Evolutionary conservation across 306 rosid genomes (phyloP), one percentile per base, ranked within the genome.

Genomic region (Herpetospermum pedunculosum): DNA sequence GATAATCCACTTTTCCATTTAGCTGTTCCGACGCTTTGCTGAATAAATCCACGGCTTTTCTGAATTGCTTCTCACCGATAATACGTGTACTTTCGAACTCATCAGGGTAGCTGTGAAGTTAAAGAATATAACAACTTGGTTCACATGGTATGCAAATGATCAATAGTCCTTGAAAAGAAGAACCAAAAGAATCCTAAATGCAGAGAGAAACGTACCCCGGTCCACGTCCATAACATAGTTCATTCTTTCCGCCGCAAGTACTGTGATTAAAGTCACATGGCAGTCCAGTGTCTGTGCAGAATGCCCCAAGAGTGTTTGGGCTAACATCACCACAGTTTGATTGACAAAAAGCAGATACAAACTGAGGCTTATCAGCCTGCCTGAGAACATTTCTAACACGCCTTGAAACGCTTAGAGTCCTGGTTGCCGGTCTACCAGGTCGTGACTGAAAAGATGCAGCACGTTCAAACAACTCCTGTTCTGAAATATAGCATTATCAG

Each of bases 211-310:
- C 59, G 73, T 92, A 92, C 98, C 98, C 95, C 0, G 98, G 98
- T 82, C 98, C 98, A 75, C 79, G 87, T 64, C 98, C 81, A 79
- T 92, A 92, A 84, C 98, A 92, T 63, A 85, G 69, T 76, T 92
- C 89, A 57, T 92, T 92, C 84, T 85, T 86, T 65, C 98, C 97
- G 30, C 86, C 93, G 49, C 98, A 92, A 35, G 98, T 92, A 80
- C 98, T 90, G 76, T 92, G 98, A 79, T 92, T 92, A 85, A 92
- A 92, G 70, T 92, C 92, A 86, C 98, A 92, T 73, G 97, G 97
- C 75, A 88, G 75, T 71, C 92, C 98, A 53, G 92, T 90, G 84
- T 86, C 98, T 58, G 65, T 77, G 75, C 98, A 90, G 74, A 88
- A 90, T 44, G 98, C 83, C 57, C 97, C 98, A 57, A 87, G 87